phyloP scores from a whole-genome alignment of 2,329 filamentous ascomycete species.

The Triangularia verruculosa region DNA sequence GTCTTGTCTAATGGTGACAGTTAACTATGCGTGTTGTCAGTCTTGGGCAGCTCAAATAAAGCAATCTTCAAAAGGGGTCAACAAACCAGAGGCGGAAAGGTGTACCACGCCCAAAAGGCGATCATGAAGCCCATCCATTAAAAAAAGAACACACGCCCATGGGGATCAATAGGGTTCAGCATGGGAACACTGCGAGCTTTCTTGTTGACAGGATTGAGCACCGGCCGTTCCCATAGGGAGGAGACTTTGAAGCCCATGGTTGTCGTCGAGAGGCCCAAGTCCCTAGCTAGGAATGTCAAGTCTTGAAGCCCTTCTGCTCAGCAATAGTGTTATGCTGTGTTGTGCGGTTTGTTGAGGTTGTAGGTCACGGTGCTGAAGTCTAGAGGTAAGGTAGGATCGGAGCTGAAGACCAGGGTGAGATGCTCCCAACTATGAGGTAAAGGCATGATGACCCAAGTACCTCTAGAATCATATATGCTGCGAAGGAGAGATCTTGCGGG shows the following conservation, averaged over 20 bases:
- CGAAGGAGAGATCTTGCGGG: background rate
- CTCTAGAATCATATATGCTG: background rate
- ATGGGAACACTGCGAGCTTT: constrained; percentile 79
- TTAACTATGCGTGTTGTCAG: constrained; percentile 44
- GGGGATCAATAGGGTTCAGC: constrained; percentile 72
- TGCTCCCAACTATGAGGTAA: background rate
- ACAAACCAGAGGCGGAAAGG: constrained; percentile 78
- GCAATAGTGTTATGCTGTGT: too few species aligned
- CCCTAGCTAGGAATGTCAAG: too few species aligned
- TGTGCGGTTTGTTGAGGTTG: background rate
- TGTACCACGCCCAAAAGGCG: constrained; percentile 86
- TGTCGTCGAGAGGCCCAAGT: too few species aligned
- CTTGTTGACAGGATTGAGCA: constrained; percentile 77
- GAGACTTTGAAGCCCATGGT: constrained; percentile 36
- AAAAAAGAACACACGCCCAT: constrained; percentile 89
- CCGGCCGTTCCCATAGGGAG: constrained; percentile 55
- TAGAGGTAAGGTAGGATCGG: background rate
- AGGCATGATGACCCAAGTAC: background rate
- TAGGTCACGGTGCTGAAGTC: background rate
- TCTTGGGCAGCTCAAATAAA: background rate
- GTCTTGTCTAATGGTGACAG: constrained; percentile 76
- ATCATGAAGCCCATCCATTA: constrained; percentile 84
- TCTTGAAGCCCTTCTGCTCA: too few species aligned
- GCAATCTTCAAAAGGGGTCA: background rate
- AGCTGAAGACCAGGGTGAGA: background rate